These are phyloP conservation scores for Gossypium australe DNA, from an alignment of 345 rosid genomes.

Conservation along the genomic window DNA sequence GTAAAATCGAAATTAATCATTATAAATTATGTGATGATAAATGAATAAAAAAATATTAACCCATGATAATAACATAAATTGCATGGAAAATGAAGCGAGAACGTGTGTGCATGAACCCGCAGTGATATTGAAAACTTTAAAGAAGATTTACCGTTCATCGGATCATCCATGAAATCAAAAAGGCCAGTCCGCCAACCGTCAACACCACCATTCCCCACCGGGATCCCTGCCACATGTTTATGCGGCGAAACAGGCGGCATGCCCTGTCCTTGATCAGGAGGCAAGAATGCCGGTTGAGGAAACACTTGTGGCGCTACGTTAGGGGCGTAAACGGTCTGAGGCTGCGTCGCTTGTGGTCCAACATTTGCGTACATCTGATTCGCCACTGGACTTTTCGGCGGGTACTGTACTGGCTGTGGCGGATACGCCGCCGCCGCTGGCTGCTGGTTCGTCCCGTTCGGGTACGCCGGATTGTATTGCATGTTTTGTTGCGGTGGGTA, in stretches of 20 bases:
- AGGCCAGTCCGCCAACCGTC: slow-evolving; percentile 49
- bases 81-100: too few species aligned
- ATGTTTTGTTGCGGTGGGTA: slow-evolving; percentile 2
- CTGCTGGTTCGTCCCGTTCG: not conserved
- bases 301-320: slow-evolving; percentile 2
- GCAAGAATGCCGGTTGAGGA: slow-evolving; percentile 1
- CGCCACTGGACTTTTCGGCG: slow-evolving; percentile 4
- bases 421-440: slow-evolving; percentile 3
- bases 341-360: not conserved
- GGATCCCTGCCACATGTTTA: slow-evolving; percentile 20
- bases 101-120: too few species aligned
- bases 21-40: not conserved
- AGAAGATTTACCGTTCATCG: slow-evolving; percentile 38
- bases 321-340: not conserved
- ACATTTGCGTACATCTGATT: slow-evolving; percentile 13
- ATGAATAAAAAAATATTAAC: too few species aligned
- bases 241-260: slow-evolving; percentile 2
- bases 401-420: slow-evolving; percentile 12
- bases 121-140: not conserved
- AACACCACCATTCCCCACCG: not conserved
- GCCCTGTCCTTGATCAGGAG: not conserved
- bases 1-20: not conserved
- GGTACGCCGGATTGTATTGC: not conserved
- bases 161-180: slow-evolving; percentile 66
- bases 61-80: too few species aligned